phyloP scores from a whole-genome alignment of 805 yeast genomes.

The Nakazawaea ernobii region DNA sequence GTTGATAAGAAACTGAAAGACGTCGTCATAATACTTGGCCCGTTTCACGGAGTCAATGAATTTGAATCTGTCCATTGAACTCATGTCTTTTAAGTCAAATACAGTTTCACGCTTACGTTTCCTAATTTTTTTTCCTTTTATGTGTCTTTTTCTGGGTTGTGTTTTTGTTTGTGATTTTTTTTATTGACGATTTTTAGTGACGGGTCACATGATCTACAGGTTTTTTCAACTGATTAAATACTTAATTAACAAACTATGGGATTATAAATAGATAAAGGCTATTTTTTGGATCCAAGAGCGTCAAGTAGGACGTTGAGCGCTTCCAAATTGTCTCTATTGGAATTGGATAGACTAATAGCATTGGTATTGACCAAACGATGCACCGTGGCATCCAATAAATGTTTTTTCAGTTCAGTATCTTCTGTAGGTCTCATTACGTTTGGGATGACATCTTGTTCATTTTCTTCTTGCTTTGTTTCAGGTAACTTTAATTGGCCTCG shows the following conservation, averaged over 20 bases:
- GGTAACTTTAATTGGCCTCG: slow-evolving; percentile 8
- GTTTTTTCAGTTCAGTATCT: background rate
- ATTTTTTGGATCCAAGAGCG: slow-evolving; percentile 14
- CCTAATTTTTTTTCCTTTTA: background rate
- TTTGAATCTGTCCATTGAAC: background rate
- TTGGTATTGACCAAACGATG: slow-evolving; percentile 17
- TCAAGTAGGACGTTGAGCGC: slow-evolving; percentile 17
- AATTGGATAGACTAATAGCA: slow-evolving; percentile 15
- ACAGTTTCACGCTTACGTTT: too few species aligned
- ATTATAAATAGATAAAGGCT: background rate
- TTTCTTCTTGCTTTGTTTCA: background rate
- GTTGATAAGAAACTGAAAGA: background rate
- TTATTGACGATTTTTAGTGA: background rate
- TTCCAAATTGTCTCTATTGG: slow-evolving; percentile 20
- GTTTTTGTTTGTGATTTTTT: background rate
- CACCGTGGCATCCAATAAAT: slow-evolving; percentile 8
- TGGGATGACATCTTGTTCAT: background rate
- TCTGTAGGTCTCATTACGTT: background rate
- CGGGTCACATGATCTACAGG: background rate
- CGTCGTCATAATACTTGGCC: background rate
- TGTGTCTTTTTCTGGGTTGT: background rate
- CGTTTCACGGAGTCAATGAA: background rate
- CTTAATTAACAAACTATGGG: background rate
- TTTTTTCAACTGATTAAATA: background rate
- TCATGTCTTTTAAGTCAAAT: background rate